Percentiles rank a stretch among this genome's conserved stretches.
Conservation (phyloP, 176 grass and related monocot species). For the Lolium rigidum region DNA sequence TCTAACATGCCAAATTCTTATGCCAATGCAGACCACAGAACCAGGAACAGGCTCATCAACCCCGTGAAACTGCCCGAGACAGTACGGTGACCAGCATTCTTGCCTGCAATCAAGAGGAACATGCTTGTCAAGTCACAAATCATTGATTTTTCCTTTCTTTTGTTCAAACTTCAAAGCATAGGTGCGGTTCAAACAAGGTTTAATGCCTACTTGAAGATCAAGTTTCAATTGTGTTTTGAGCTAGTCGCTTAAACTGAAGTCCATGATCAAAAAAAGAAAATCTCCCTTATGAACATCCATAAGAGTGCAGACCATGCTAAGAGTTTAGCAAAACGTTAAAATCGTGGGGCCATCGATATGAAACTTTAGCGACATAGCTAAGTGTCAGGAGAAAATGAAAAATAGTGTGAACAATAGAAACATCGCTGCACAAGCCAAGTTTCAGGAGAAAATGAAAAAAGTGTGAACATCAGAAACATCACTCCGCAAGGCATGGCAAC, state of each 20-base stretch:
- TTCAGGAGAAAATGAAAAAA: neutral
- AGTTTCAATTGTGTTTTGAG: neutral
- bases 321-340: neutral
- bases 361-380: neutral
- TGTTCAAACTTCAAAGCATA: neutral
- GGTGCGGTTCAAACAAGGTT: neutral
- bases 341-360: neutral
- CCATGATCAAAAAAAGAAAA: neutral
- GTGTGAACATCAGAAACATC: neutral
- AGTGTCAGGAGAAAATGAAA: neutral
- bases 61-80: slow-evolving; percentile 18
- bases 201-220: neutral
- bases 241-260: neutral
- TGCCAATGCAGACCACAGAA: slow-evolving; percentile 47
- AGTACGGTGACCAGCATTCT: slow-evolving; percentile 21
- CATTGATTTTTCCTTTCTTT: neutral
- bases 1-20: slow-evolving; percentile 16
- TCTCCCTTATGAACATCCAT: neutral
- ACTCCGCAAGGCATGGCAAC: neutral
- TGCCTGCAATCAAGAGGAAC: slow-evolving; percentile 19
- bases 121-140: slow-evolving; percentile 1
- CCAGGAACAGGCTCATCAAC: slow-evolving; percentile 43
- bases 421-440: neutral
- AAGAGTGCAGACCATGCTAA: neutral
- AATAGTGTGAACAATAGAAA: neutral